A percentile compares a stretch with the other conserved stretches of the same genome.
These are phyloP conservation scores for Boletus sp. DNA, from an alignment of 768 basidiomycete species.

Conservation along the genomic window DNA sequence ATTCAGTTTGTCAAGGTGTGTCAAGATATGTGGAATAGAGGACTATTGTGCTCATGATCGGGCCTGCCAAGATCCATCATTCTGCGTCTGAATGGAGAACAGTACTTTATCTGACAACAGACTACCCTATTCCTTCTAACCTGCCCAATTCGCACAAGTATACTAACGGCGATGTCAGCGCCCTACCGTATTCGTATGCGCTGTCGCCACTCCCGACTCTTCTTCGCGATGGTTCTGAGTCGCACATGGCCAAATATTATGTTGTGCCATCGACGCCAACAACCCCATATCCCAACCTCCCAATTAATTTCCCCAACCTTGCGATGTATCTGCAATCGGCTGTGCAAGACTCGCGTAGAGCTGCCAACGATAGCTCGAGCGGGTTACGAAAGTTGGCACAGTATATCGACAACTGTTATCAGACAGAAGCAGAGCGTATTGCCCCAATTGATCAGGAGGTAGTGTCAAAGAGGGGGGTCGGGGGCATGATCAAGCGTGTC, in stretches of 20 bases:
- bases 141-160: constrained; percentile 45
- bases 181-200: constrained; percentile 71
- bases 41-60: not conserved
- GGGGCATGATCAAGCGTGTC: constrained; percentile 58
- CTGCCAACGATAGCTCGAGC: constrained; percentile 54
- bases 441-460: constrained; percentile 33
- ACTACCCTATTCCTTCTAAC: constrained; percentile 55
- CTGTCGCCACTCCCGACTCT: constrained; percentile 57
- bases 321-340: constrained; percentile 73
- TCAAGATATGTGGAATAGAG: not conserved
- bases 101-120: constrained; percentile 74
- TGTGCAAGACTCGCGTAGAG: constrained; percentile 63
- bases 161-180: constrained; percentile 55
- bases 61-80: constrained; percentile 50
- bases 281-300: constrained; percentile 66
- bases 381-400: constrained; percentile 67
- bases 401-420: constrained; percentile 66
- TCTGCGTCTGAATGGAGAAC: constrained; percentile 64
- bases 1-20: constrained; percentile 76
- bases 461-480: constrained; percentile 40
- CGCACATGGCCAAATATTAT: constrained; percentile 63
- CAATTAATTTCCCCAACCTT: constrained; percentile 71
- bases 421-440: constrained; percentile 34
- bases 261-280: constrained; percentile 59
- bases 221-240: constrained; percentile 62